Percentiles rank a stretch among this genome's conserved stretches.
Conservation (phyloP, 179 eudicot species). For the Patellifolia procumbens region DNA sequence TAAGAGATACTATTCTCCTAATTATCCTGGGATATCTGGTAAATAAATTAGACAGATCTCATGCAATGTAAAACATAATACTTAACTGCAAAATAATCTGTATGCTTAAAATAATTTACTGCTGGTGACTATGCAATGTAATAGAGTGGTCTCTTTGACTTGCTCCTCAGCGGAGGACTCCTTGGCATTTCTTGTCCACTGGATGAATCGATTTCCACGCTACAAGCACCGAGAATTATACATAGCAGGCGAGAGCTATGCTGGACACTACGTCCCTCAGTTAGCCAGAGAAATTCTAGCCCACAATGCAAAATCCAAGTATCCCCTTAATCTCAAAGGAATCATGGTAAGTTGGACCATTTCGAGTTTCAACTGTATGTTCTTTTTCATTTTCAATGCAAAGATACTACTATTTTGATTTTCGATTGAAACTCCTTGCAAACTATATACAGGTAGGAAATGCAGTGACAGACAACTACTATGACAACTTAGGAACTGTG, state of each 20-base stretch:
- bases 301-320: constrained; percentile 34
- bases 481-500: constrained; percentile 91
- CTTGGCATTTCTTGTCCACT: constrained; percentile 34
- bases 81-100: not conserved
- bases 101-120: not conserved
- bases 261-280: constrained; percentile 55
- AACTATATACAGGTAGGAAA: constrained; percentile 68
- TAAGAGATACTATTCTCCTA: too few relatives aligned
- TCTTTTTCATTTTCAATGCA: too few relatives aligned
- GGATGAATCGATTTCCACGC: constrained; percentile 47
- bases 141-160: not conserved
- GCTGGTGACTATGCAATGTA: not conserved
- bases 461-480: constrained; percentile 91
- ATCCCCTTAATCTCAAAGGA: constrained; percentile 45
- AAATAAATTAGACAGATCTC: not conserved
- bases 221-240: constrained; percentile 40
- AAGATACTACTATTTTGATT: not conserved
- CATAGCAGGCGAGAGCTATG: constrained; percentile 48
- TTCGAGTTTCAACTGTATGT: too few relatives aligned
- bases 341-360: constrained; percentile 41
- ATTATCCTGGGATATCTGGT: not conserved
- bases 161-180: constrained; percentile 39
- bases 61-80: not conserved
- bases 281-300: constrained; percentile 38
- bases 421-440: not conserved